Conservation (phyloP, 805 yeast species). For the Metschnikowia lunata region DNA sequence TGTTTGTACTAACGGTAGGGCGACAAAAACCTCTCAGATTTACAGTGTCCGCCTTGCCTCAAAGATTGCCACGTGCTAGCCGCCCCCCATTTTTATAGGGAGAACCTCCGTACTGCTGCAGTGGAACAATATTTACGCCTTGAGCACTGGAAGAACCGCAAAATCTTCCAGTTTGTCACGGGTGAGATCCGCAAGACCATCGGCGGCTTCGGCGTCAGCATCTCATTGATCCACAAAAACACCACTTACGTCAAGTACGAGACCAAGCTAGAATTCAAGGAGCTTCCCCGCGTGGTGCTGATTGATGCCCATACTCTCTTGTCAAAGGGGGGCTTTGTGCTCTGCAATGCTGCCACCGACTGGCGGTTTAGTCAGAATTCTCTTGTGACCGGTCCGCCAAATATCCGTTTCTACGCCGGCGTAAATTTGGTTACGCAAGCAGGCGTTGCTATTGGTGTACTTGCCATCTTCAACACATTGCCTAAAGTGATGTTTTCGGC, state of each 20-base stretch:
- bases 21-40: slow-evolving; percentile 50
- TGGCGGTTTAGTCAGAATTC: slow-evolving; percentile 69
- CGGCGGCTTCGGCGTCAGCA: slow-evolving; percentile 49
- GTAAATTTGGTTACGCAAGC: slow-evolving; percentile 47
- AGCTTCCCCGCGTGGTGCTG: slow-evolving; percentile 52
- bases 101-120: slow-evolving; percentile 39
- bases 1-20: slow-evolving; percentile 32
- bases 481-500: slow-evolving; percentile 36
- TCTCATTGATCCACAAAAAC: slow-evolving; percentile 51
- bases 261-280: slow-evolving; percentile 43
- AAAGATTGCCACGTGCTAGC: slow-evolving; percentile 42
- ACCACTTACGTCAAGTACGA: slow-evolving; percentile 49
- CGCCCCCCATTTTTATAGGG: slow-evolving; percentile 58
- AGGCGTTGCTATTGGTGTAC: slow-evolving; percentile 49
- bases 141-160: slow-evolving; percentile 48
- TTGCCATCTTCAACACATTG: slow-evolving; percentile 53
- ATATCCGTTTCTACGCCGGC: slow-evolving; percentile 59
- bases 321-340: slow-evolving; percentile 49
- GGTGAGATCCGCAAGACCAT: slow-evolving; percentile 38
- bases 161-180: slow-evolving; percentile 36
- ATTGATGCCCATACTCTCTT: slow-evolving; percentile 67
- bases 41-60: slow-evolving; percentile 54
- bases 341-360: slow-evolving; percentile 59
- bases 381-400: slow-evolving; percentile 57
- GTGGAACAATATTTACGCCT: slow-evolving; percentile 38